These are phyloP conservation scores for Rhizopus delemar DNA, from an alignment of 371 early-diverging fungal species.

Conservation along the genomic window DNA sequence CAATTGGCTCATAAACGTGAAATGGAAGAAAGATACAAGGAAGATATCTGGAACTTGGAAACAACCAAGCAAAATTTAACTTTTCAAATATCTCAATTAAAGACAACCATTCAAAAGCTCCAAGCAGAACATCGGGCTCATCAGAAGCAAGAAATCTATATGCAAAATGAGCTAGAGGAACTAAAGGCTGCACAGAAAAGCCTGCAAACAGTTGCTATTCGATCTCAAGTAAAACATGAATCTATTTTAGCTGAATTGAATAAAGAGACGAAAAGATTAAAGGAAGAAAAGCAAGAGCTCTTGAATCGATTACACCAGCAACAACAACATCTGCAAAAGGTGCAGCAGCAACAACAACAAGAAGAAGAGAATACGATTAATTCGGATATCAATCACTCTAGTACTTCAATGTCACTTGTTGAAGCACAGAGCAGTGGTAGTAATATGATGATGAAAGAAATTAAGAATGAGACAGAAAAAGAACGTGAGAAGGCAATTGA, in stretches of 20 bases:
- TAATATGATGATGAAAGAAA: conserved; percentile 5
- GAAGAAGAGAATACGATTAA: too few species aligned
- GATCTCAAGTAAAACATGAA: conserved; percentile 27
- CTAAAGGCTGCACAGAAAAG: conserved; percentile 20
- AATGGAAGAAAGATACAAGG: conserved; percentile 42
- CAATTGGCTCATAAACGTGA: conserved; percentile 53
- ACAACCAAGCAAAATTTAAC: conserved; percentile 38
- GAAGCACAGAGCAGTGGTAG: too few species aligned
- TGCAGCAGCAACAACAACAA: too few species aligned
- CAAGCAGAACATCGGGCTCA: conserved; percentile 51
- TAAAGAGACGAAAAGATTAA: conserved; percentile 15
- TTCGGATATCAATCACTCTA: too few species aligned
- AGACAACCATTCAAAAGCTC: conserved; percentile 42
- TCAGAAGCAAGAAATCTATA: conserved; percentile 43
- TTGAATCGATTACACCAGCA: conserved; percentile 9
- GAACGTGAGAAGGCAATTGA: conserved; percentile 44
- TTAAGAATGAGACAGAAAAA: too few species aligned
- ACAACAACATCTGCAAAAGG: too few species aligned
- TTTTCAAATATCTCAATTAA: conserved; percentile 51
- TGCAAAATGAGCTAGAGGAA: conserved; percentile 50
- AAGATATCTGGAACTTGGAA: conserved; percentile 45
- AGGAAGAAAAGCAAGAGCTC: conserved; percentile 22
- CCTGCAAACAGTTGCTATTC: conserved; percentile 19
- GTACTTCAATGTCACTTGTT: too few species aligned
- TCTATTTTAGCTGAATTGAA: conserved; percentile 18